Percentiles rank a stretch among this genome's conserved stretches.
Conservation (phyloP, 441 rosid genomes). For the Theobroma grandiflorum region DNA sequence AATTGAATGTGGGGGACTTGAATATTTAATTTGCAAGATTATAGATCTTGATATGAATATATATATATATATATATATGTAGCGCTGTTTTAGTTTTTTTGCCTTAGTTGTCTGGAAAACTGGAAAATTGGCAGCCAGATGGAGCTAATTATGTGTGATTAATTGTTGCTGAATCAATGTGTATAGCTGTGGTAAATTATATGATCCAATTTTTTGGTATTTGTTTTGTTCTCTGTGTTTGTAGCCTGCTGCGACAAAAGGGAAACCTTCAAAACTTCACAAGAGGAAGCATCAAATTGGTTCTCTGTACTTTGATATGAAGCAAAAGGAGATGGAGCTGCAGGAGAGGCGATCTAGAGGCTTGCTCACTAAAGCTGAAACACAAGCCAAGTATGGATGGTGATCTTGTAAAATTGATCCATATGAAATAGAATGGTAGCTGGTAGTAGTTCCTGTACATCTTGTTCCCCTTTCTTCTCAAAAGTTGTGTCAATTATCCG, state of each 20-base stretch:
- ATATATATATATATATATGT: too few relatives aligned
- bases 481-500: neutral
- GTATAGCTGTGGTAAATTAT: neutral
- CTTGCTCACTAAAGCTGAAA: conserved; percentile 84
- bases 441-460: neutral
- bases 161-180: neutral
- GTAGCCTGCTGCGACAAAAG: conserved; percentile 83
- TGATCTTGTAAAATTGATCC: conserved; percentile 41
- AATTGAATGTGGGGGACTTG: neutral
- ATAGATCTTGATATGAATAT: too few relatives aligned
- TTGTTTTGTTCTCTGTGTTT: conserved; percentile 7
- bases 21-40: neutral
- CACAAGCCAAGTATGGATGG: conserved; percentile 96
- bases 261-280: conserved; percentile 89
- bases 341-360: conserved; percentile 87
- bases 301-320: conserved; percentile 78
- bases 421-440: neutral
- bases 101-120: neutral
- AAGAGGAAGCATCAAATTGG: conserved; percentile 99
- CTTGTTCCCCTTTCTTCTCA: neutral
- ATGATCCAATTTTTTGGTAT: neutral
- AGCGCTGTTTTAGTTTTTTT: too few relatives aligned
- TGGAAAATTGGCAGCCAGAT: neutral
- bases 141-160: neutral
- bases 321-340: conserved; percentile 84